Base-by-base conservation (phyloP, 345 rosid species). In the Tarenaya hassleriana region DNA sequence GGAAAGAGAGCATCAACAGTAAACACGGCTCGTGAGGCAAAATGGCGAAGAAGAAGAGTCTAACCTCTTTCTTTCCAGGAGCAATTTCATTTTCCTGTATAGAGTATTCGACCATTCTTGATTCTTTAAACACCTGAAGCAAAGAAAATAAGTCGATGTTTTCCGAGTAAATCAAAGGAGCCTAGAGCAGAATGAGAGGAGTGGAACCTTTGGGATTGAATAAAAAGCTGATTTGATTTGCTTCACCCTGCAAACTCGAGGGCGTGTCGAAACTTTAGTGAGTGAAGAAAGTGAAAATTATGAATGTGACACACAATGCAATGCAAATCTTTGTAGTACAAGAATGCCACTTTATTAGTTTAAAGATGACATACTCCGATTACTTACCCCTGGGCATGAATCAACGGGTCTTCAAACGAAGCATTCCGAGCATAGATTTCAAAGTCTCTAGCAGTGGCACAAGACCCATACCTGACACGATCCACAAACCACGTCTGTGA, bases 201-300 rank as follows among this genome's bases (percentile, higher is more conserved):
- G 12, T 33, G 35, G 42, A 41, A 79, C 95, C 95, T 84, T 90
- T 5, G 88, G 6, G 59, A 90, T 50, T 16, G 94, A 82, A 68
- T 90, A 86, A 70, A 90, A 90, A 46, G 94, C 80, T 69, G 97
- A 90, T 60, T 90, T 86, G 76, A 90, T 90, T 77, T 90, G 88
- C 69, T 75, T 72, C 71, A 84, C 77, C 77, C 95, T 90, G 82
- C 40, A 58, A 47, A 57, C n/a, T 37, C 16, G 29, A 37, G 8
- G 5, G 27, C 4, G 39, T 2, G 44, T 31, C 2, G 41, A 18
- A 11, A 31, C 15, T 16, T 20, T n/a, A 41, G 16, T 3, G 16
- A 3, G 10, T 33, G 10, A 15, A 24, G 29, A 2, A 24, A 24
- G 29, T 24, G 29, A 24, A 24, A 5, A 24, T 24, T 24, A 24